Evolutionary conservation across 2,329 filamentous ascomycete genomes (phyloP).

Genomic region (Cytospora leucostoma): DNA sequence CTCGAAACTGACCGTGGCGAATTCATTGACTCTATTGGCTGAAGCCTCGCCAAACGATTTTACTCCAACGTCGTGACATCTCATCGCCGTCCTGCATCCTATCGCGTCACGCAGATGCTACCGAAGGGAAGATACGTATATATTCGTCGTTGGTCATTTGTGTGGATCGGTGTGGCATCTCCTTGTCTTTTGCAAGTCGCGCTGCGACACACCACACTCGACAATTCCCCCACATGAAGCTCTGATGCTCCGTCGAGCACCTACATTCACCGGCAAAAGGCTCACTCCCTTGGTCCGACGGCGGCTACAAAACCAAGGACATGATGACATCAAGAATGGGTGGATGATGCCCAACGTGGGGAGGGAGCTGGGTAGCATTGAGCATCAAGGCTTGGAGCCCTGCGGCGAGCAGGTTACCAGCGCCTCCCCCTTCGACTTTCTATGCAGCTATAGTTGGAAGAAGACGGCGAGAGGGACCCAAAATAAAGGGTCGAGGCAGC

Average conservation of each 20-base stretch:
- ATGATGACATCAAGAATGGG: slow-evolving; percentile 1
- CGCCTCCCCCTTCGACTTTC: slow-evolving; percentile 16
- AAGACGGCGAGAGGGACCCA: neutral
- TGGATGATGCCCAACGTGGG: slow-evolving; percentile 22
- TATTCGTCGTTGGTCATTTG: neutral
- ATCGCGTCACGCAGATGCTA: neutral
- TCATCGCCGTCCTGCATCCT: neutral
- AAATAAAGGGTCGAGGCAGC: neutral
- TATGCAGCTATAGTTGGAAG: slow-evolving; percentile 26
- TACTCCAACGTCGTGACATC: neutral
- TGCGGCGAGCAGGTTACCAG: slow-evolving; percentile 18
- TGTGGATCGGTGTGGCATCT: no score
- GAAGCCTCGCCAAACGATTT: neutral
- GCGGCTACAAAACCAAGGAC: slow-evolving; percentile 21
- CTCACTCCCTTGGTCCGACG: slow-evolving; percentile 4
- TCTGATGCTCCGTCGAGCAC: slow-evolving; percentile 7
- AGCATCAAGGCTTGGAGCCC: neutral
- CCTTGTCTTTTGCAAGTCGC: neutral
- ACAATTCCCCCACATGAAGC: neutral
- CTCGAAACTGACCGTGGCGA: neutral
- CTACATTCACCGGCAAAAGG: neutral
- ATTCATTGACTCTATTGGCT: neutral
- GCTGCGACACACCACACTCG: neutral
- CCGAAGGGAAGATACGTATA: neutral
- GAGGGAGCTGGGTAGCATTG: slow-evolving; percentile 3